A percentile compares a stretch with the other conserved stretches of the same genome.
phyloP scores from a whole-genome alignment of 495 filamentous ascomycete species.

The Aspergillus asperescens region DNA sequence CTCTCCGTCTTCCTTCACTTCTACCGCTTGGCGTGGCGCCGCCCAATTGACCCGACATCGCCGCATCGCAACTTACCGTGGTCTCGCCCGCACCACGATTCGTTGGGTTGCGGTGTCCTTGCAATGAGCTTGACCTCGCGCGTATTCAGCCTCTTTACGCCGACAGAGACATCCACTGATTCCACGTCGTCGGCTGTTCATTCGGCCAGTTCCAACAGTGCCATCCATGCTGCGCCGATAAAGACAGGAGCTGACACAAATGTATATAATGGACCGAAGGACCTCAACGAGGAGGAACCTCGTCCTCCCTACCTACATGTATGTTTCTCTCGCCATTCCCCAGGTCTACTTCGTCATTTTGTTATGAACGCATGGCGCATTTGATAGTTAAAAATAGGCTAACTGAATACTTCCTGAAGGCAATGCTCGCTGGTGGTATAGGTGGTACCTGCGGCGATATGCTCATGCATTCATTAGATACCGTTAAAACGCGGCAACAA shows the following conservation, averaged over 20 bases:
- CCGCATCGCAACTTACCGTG: constrained; percentile 27
- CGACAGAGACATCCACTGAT: constrained; percentile 32
- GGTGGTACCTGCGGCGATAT: constrained; percentile 93
- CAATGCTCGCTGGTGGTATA: constrained; percentile 88
- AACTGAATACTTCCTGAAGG: constrained; percentile 42
- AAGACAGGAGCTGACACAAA: constrained; percentile 13
- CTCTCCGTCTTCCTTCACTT: constrained; percentile 6
- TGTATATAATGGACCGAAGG: constrained; percentile 14
- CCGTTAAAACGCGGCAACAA: constrained; percentile 98
- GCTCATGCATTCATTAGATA: constrained; percentile 98
- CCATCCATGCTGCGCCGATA: constrained; percentile 13
- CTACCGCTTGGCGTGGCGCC: constrained; percentile 11
- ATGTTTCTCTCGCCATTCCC: constrained; percentile 23
- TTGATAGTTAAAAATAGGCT: background rate
- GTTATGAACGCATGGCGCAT: background rate
- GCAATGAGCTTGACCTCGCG: constrained; percentile 47
- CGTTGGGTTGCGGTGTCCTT: constrained; percentile 34
- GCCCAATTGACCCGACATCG: constrained; percentile 12
- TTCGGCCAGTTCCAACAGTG: constrained; percentile 14
- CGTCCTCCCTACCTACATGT: constrained; percentile 64
- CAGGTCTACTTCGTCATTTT: background rate
- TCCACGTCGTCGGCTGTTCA: constrained; percentile 10
- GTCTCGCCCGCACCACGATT: constrained; percentile 32
- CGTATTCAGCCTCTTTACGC: constrained; percentile 40
- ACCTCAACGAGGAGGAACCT: constrained; percentile 44